Conservation (phyloP, 257 asterid genomes). For the Nicotiana benthamiana region DNA sequence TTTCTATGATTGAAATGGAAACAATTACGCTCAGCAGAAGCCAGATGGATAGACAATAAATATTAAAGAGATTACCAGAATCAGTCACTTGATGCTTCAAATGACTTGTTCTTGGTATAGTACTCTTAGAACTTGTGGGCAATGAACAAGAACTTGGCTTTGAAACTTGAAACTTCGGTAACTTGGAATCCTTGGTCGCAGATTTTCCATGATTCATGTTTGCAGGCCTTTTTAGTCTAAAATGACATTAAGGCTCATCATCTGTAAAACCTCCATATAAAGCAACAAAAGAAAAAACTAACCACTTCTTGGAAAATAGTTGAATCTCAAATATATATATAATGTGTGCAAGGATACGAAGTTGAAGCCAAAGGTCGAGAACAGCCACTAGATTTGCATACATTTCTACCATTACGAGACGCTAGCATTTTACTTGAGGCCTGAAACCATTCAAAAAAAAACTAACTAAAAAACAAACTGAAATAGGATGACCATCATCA, state of each 20-base stretch:
- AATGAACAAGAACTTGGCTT: conserved; percentile 41
- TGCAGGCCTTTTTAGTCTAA: conserved; percentile 69
- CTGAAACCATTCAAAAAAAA: conserved; percentile 27
- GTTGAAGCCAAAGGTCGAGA: conserved; percentile 50
- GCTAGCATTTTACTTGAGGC: conserved; percentile 27
- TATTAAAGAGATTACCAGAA: conserved; percentile 41
- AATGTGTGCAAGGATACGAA: conserved; percentile 62
- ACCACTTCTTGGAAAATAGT: not conserved
- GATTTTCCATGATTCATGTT: conserved; percentile 38
- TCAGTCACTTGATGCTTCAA: conserved; percentile 47
- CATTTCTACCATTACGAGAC: conserved; percentile 29
- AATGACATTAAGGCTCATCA: conserved; percentile 44
- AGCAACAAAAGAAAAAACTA: conserved; percentile 8
- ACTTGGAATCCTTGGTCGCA: conserved; percentile 46
- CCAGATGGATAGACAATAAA: conserved; percentile 11
- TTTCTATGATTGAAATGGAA: not conserved
- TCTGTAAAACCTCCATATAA: conserved; percentile 4
- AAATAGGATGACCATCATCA: conserved; percentile 22
- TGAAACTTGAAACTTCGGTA: conserved; percentile 49
- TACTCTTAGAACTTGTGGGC: conserved; percentile 27
- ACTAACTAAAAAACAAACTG: conserved; percentile 9
- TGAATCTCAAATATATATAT: not conserved
- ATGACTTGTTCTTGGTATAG: conserved; percentile 27
- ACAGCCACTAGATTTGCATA: conserved; percentile 33
- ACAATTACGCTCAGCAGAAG: not conserved